phyloP scores from a whole-genome alignment of 2,329 filamentous ascomycete genomes.

The Aspergillus sp. region DNA sequence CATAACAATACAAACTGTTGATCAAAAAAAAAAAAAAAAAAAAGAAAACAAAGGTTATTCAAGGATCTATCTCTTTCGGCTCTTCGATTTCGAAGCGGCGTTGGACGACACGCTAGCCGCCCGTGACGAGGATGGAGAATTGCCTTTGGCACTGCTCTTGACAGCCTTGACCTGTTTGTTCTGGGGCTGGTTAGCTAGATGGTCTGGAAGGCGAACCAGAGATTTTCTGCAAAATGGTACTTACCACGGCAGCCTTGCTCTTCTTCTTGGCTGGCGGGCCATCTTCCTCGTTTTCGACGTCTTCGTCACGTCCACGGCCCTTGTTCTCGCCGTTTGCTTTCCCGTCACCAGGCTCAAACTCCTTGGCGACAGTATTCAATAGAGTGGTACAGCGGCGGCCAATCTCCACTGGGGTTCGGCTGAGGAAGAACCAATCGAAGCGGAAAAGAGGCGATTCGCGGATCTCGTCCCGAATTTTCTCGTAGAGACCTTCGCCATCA shows the following conservation, averaged over 20 bases:
- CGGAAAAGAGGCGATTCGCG: slow-evolving; percentile 91
- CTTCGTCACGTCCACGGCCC: slow-evolving; percentile 62
- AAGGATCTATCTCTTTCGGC: slow-evolving; percentile 48
- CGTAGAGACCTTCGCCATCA: slow-evolving; percentile 85
- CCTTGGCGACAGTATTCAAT: slow-evolving; percentile 88
- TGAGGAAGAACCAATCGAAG: slow-evolving; percentile 99
- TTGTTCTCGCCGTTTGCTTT: slow-evolving; percentile 64
- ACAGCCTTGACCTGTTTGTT: slow-evolving; percentile 91
- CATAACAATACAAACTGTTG: slow-evolving; percentile 9
- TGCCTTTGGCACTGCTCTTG: slow-evolving; percentile 73
- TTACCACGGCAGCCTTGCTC: slow-evolving; percentile 83
- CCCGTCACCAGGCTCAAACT: slow-evolving; percentile 72
- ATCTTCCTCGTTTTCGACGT: slow-evolving; percentile 78
- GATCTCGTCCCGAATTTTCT: slow-evolving; percentile 95
- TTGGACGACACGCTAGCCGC: slow-evolving; percentile 86
- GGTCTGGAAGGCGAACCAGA: neutral
- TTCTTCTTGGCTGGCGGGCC: slow-evolving; percentile 92
- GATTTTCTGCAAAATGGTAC: slow-evolving; percentile 27
- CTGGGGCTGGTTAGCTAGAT: slow-evolving; percentile 48
- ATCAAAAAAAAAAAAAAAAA: neutral
- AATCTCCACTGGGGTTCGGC: slow-evolving; percentile 88
- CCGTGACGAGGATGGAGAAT: slow-evolving; percentile 74
- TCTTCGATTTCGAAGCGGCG: slow-evolving; percentile 51
- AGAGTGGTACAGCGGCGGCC: slow-evolving; percentile 90
- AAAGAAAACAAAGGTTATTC: neutral